Evolutionary conservation across 495 filamentous ascomycete genomes (phyloP), one percentile per base, ranked within the genome.

Genomic region (Penicillium argentinense): DNA sequence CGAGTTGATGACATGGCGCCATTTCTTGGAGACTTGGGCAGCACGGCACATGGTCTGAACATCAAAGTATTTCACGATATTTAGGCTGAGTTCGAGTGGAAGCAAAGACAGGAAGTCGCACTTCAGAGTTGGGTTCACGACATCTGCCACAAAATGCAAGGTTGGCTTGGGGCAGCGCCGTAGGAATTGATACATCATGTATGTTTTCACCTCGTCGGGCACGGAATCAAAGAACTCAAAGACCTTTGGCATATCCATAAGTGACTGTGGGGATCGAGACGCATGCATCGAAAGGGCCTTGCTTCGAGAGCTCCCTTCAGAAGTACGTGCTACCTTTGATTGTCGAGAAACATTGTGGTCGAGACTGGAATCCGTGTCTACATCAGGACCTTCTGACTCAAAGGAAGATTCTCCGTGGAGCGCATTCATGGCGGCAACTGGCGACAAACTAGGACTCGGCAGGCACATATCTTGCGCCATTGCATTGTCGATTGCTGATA

Each of bases 91-190:
- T 61, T 99, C 93, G 3, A 85, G 65, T 14, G 93, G 93, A 13
- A 99, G 79, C 47, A 88, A 75, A 28, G 78, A 76, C 47, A 99
- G 62, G 57, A 96, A 95, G 62, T 99, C 92, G 59, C 89, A 95
- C 67, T 95, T 96, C 49, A 99, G 68, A n/a, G 92, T 91, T 5
- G 95, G 95, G 63, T 96, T 96, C 46, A 99, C 91, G 25, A 90
- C 84, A 51, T 89, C 85, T 17, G 95, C 89, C 53, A 99, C 87
- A 38, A 96, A 84, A 64, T 91, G 90, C 2, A 99, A 76, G 0
- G 91, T 96, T 16, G 89, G 88, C 52, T 96, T 87, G 5, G 88
- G 79, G 64, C 93, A 96, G 29, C 95, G 81, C 23, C 86, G 84
- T 18, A 99, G 75, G 26, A 99, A 80, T 56, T 97, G 91, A 60